phyloP scores from a whole-genome alignment of 2,329 filamentous ascomycete genomes.

The Emmonsia crescens region DNA sequence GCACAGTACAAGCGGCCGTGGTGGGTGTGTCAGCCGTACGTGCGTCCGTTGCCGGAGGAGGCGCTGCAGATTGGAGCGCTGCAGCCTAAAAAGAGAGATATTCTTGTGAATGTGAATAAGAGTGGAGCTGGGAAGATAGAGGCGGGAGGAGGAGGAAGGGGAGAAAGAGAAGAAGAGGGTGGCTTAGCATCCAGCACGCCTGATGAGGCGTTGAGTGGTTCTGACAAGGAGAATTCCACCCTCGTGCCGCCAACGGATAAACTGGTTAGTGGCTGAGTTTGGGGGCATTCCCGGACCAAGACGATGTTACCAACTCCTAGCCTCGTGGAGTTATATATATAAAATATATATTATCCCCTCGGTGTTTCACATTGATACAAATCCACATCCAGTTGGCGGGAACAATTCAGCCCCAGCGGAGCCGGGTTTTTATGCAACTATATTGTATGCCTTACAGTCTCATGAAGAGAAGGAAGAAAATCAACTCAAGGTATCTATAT shows the following conservation, averaged over 20 bases:
- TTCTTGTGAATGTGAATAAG: slow-evolving; percentile 11
- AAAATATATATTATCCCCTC: too few relatives aligned
- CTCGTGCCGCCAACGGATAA: not conserved
- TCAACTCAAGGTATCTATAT: not conserved
- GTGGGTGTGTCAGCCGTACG: slow-evolving; percentile 83
- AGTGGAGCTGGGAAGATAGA: not conserved
- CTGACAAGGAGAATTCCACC: slow-evolving; percentile 4
- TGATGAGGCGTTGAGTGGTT: not conserved
- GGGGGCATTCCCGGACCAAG: too few relatives aligned
- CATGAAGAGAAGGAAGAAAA: not conserved
- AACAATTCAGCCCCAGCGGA: not conserved
- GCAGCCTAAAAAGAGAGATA: slow-evolving; percentile 57
- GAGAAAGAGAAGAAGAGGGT: not conserved
- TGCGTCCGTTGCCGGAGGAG: slow-evolving; percentile 77
- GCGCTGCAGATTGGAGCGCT: slow-evolving; percentile 73
- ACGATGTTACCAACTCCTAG: too few relatives aligned
- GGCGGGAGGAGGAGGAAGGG: not conserved
- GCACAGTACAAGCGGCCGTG: slow-evolving; percentile 67
- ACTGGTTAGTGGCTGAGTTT: not conserved
- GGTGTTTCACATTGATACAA: not conserved
- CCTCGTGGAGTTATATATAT: too few relatives aligned
- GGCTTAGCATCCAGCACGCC: not conserved
- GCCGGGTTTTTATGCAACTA: not conserved
- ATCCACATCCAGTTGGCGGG: not conserved
- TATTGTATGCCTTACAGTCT: not conserved